Base-by-base conservation (phyloP, 2,329 filamentous ascomycete species). In the Aspergillus felis region DNA sequence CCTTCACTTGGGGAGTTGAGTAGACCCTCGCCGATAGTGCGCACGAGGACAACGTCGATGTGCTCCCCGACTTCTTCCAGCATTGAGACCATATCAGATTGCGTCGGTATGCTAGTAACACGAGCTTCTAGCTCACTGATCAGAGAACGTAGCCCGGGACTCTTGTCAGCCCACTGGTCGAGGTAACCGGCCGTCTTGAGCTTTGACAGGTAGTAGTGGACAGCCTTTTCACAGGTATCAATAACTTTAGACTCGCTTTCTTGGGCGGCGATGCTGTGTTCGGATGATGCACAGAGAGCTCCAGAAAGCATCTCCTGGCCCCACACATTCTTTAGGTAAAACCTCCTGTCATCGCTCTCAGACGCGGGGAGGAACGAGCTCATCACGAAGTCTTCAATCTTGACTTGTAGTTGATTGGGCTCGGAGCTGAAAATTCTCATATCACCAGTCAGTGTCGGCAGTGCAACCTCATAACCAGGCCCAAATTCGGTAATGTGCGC, bases 141-240 rank as follows among this genome's bases (percentile, higher is more conserved):
- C 53, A 54, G 27, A 42, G n/a, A n/a, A 12, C 32, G 20, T 50
- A 54, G 27, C 7, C 53, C 53, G 12, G 53, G 53, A 9, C 12
- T 54, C 46, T 50, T 54, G 29, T 54, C 53, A 24, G 32, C 53
- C 46, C 32, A 17, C n/a, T 54, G 44, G 46, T 54, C 14, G 20
- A 54, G 38, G 20, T 20, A 27, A 3, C 20, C 38, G 46, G 32
- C 53, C 12, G 27, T 20, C 20, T 32, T 54, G 20, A 54, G 53
- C 14, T 41, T 12, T 38, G 53, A 54, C 28, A 54, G 53, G 53
- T 54, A 54, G 20, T 54, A 54, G 53, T 54, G 53, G 14, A 54
- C 38, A 17, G 25, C 46, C 27, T 50, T 54, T 54, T 54, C 53
- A 50, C 53, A 54, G 24, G 53, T 32, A 54, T 54, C 46, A 42